Evolutionary conservation across 2,329 filamentous ascomycete species (phyloP).

Genomic region (Pseudogymnoascus sp.): DNA sequence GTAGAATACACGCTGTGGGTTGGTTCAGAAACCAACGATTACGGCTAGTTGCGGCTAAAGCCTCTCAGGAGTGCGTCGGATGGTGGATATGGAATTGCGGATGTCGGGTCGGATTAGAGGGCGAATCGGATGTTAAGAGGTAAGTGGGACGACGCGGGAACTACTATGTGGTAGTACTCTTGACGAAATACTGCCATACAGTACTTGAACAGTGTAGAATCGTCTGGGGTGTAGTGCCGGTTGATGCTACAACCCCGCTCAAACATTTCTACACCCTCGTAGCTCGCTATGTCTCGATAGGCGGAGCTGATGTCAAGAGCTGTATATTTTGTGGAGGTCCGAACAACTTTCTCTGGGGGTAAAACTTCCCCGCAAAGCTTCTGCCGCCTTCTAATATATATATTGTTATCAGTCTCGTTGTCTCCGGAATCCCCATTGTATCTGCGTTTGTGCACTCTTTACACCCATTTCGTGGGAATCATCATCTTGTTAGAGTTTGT

Average conservation of each 20-base stretch:
- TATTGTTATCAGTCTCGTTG: neutral
- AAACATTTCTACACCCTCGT: neutral
- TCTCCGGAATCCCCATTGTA: neutral
- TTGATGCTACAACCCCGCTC: neutral
- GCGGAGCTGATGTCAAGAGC: neutral
- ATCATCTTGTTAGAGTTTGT: neutral
- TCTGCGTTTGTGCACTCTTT: neutral
- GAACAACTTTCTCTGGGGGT: neutral
- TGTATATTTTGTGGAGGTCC: neutral
- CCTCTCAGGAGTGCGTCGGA: neutral
- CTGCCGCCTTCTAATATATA: neutral
- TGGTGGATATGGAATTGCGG: neutral
- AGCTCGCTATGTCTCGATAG: too few species aligned
- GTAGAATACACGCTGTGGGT: neutral
- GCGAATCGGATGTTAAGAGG: neutral
- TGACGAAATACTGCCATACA: too few species aligned
- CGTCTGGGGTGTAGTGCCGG: too few species aligned
- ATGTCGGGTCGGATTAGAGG: neutral
- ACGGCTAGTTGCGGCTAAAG: neutral
- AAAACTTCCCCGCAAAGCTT: neutral
- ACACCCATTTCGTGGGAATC: neutral
- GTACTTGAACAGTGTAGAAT: too few species aligned
- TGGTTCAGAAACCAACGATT: neutral
- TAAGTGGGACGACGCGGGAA: neutral
- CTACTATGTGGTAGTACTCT: neutral